Conservation (phyloP, 345 rosid genomes). For the Pistacia integerrima region DNA sequence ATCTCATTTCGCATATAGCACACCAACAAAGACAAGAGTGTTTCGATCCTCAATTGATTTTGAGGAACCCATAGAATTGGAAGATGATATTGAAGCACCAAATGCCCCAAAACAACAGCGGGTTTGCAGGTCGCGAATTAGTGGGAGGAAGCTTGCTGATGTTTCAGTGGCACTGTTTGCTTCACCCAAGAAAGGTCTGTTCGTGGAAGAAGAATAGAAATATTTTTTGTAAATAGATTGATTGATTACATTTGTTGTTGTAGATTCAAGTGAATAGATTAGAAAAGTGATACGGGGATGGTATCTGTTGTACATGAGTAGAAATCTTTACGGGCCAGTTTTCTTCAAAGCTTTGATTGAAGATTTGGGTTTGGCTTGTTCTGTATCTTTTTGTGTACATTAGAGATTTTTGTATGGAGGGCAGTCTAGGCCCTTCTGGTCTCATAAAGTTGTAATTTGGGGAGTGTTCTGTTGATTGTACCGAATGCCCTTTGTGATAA, state of each 20-base stretch:
- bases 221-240: conserved; percentile 12
- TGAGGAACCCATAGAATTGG: conserved; percentile 29
- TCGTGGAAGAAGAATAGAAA: not conserved
- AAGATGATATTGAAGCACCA: conserved; percentile 56
- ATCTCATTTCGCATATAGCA: conserved; percentile 60
- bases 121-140: conserved; percentile 29
- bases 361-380: conserved; percentile 31
- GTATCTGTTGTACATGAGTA: conserved; percentile 22
- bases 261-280: conserved; percentile 14
- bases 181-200: conserved; percentile 29
- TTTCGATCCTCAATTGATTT: conserved; percentile 41
- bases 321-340: conserved; percentile 25
- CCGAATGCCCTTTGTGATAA: not conserved
- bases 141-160: conserved; percentile 43
- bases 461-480: conserved; percentile 11
- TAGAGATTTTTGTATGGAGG: conserved; percentile 19
- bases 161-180: conserved; percentile 59
- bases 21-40: conserved; percentile 62
- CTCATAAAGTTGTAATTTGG: conserved; percentile 8
- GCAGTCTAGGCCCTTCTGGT: conserved; percentile 23
- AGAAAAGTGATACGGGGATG: not conserved
- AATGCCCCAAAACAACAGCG: conserved; percentile 56
- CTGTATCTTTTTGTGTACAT: conserved; percentile 32
- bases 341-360: conserved; percentile 40
- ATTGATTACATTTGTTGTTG: conserved; percentile 21